Percentiles rank a stretch among this genome's conserved stretches.
Evolutionary conservation across 2,329 filamentous ascomycete genomes (phyloP).

Genomic region (Didymella lethalis): DNA sequence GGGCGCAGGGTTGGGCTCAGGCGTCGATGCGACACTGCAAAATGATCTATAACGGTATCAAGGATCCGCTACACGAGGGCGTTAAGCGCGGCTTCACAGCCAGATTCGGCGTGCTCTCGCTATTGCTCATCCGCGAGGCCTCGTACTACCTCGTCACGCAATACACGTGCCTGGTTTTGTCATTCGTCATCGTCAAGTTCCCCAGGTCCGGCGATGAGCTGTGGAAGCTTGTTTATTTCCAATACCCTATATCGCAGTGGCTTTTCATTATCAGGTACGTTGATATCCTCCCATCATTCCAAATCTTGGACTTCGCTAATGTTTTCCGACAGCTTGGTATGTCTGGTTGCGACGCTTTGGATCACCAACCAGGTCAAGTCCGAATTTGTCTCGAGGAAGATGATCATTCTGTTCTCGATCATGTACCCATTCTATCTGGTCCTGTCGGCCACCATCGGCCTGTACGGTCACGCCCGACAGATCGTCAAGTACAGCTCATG

Average conservation of each 20-base stretch:
- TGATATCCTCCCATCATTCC: not conserved
- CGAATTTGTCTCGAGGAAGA: slow-evolving; percentile 54
- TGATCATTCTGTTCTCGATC: slow-evolving; percentile 55
- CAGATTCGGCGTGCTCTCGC: slow-evolving; percentile 56
- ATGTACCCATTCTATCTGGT: slow-evolving; percentile 57
- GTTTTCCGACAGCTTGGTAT: slow-evolving; percentile 47
- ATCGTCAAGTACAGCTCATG: slow-evolving; percentile 57
- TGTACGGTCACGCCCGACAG: slow-evolving; percentile 58
- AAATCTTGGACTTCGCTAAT: slow-evolving; percentile 22
- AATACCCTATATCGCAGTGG: slow-evolving; percentile 59
- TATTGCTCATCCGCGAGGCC: slow-evolving; percentile 57
- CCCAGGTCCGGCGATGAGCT: slow-evolving; percentile 50
- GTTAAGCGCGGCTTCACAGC: slow-evolving; percentile 46
- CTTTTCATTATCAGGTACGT: slow-evolving; percentile 56
- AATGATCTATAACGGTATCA: slow-evolving; percentile 54
- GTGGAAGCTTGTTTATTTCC: slow-evolving; percentile 56
- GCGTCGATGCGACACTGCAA: slow-evolving; percentile 55
- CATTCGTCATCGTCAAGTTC: slow-evolving; percentile 57
- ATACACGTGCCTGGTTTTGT: slow-evolving; percentile 57
- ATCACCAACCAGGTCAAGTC: slow-evolving; percentile 58
- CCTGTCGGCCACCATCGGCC: slow-evolving; percentile 55
- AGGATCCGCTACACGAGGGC: slow-evolving; percentile 37
- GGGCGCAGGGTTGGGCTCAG: slow-evolving; percentile 61
- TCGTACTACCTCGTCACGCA: slow-evolving; percentile 60
- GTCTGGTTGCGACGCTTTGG: slow-evolving; percentile 55